Base-by-base conservation (phyloP, 2,329 filamentous ascomycete genomes). In the Arthrobotrys megalospora region DNA sequence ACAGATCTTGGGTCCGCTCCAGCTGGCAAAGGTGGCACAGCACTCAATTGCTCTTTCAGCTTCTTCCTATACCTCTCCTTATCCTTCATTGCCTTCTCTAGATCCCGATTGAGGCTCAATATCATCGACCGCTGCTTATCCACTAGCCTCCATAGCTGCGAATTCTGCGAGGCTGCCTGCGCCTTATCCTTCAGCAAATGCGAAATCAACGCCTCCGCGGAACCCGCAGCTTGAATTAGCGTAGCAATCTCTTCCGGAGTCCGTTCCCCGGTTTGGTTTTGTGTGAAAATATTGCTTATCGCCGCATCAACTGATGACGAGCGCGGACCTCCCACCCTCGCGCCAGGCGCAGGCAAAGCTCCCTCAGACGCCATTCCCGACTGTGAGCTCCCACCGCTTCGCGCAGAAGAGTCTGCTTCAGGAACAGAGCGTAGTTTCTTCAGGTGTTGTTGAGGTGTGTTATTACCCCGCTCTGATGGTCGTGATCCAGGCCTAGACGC, bases 61-160 rank as follows among this genome's bases (percentile, higher is more conserved):
- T 96, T 97, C 84, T 91, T 94, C 82, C 93, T 90, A 83, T 98
- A 98, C 81, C 92, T 91, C 81, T 98, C 95, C 85, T 97, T 97
- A 81, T 98, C 96, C 83, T 97, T 97, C 80, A 97, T 85, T 0
- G 94, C 91, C 65, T 93, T 90, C 84, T 98, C 95, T 11, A 99
- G 86, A 83, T 99, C 96, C 84, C 96, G 97, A 83, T 98, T 97
- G 80, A 99, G 87, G 6, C 94, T 95, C 19, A 97, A 85, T 68
- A 99, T 94, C 90, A 99, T 94, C 14, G 93, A 90, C 79, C 95
- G 89, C 84, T 99, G 96, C 86, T 99, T 98, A 84, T 98, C 95
- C 62, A 99, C 94, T 55, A 99, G 86, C 63, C 94, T 91, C 96
- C 96, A 99, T 82, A 99, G 86, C 84, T 99, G 95, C 16, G 91